A percentile compares a stretch with the other conserved stretches of the same genome.
Conservation (phyloP, 2,329 filamentous ascomycete species). For the Blumeriella jaapii region DNA sequence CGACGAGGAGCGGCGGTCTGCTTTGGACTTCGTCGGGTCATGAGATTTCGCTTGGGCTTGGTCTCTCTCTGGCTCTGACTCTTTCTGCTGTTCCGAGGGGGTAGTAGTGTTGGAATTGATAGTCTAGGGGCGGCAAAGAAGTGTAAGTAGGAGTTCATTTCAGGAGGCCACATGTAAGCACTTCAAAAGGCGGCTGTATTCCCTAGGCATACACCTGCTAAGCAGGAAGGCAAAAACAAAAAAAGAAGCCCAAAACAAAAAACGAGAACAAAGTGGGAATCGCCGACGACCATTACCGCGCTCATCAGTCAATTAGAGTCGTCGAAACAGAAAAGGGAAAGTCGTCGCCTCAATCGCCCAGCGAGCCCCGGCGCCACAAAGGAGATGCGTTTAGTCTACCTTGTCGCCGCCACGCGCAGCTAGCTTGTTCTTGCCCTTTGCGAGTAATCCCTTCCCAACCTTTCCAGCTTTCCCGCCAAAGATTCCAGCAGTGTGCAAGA, state of each 20-base stretch:
- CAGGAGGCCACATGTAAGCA: conserved; percentile 20
- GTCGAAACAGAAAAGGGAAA: conserved; percentile 10
- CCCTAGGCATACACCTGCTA: conserved; percentile 27
- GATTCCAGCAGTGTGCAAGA: conserved; percentile 71
- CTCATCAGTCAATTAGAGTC: conserved; percentile 20
- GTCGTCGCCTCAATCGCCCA: conserved; percentile 22
- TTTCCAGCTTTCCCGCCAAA: conserved; percentile 59
- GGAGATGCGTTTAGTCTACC: conserved; percentile 60
- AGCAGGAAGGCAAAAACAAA: conserved; percentile 22
- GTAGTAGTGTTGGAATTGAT: conserved; percentile 13
- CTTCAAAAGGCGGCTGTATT: conserved; percentile 13
- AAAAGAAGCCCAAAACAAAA: conserved; percentile 9
- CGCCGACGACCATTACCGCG: conserved; percentile 4
- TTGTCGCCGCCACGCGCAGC: conserved; percentile 58
- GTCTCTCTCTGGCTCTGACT: background rate
- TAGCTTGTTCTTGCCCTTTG: conserved; percentile 81
- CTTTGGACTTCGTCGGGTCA: no score
- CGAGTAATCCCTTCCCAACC: conserved; percentile 82
- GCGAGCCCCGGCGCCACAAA: conserved; percentile 25
- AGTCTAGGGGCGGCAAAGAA: no score
- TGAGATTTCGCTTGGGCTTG: no score
- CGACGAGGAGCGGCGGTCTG: background rate
- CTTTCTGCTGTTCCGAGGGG: background rate
- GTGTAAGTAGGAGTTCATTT: no score
- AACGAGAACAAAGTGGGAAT: no score